A percentile compares a stretch with the other conserved stretches of the same genome.
These are phyloP conservation scores for Colletotrichum sp. DNA, from an alignment of 2,329 filamentous ascomycete genomes.

Conservation along the genomic window DNA sequence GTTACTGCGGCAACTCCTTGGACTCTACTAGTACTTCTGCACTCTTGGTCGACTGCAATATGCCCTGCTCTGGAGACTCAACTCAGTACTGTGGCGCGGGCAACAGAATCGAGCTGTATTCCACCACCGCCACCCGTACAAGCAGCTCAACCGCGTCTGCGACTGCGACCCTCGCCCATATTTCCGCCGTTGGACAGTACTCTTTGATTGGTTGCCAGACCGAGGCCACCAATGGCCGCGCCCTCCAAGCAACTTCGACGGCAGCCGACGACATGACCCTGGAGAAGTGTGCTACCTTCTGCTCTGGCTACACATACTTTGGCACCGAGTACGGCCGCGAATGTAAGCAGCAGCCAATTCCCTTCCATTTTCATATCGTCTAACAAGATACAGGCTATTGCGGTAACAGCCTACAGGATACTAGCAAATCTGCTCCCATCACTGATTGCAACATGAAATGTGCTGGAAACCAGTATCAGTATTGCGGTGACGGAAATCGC, in stretches of 20 bases:
- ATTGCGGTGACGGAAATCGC: slow-evolving; percentile 42
- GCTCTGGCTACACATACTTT: slow-evolving; percentile 40
- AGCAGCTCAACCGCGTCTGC: slow-evolving; percentile 29
- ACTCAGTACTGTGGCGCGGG: slow-evolving; percentile 48
- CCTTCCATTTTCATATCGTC: neutral
- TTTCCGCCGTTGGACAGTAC: slow-evolving; percentile 38
- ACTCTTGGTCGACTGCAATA: slow-evolving; percentile 37
- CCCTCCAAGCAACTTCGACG: slow-evolving; percentile 36
- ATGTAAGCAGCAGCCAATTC: slow-evolving; percentile 26
- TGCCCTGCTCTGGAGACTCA: slow-evolving; percentile 45
- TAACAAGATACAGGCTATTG: slow-evolving; percentile 36
- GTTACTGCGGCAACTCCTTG: slow-evolving; percentile 52
- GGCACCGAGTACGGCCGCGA: slow-evolving; percentile 42
- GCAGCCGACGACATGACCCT: slow-evolving; percentile 42
- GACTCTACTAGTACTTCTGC: slow-evolving; percentile 30
- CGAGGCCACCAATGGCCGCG: slow-evolving; percentile 39
- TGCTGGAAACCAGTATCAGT: slow-evolving; percentile 38
- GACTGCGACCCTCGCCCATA: slow-evolving; percentile 37
- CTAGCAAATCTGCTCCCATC: slow-evolving; percentile 34
- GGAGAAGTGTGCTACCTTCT: slow-evolving; percentile 40
- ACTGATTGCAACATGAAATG: slow-evolving; percentile 43
- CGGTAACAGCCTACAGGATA: slow-evolving; percentile 37
- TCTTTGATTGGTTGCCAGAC: slow-evolving; percentile 43
- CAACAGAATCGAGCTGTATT: slow-evolving; percentile 48
- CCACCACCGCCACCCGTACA: slow-evolving; percentile 41